These are phyloP conservation scores for Pterulicium gracile DNA, from an alignment of 1,284 basidiomycete genomes.

Conservation along the genomic window DNA sequence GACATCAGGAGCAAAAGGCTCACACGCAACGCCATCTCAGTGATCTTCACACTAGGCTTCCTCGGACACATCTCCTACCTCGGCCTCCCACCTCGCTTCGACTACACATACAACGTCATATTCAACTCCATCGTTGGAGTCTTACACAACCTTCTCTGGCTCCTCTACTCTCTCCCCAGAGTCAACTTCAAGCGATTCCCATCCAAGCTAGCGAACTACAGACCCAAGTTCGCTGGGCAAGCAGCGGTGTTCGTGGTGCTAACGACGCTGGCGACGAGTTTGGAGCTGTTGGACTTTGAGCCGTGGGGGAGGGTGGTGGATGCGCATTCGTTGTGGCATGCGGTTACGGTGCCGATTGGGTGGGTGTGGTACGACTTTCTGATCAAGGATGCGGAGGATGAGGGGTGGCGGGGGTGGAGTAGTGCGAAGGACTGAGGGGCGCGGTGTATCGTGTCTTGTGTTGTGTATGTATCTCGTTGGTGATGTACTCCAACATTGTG, in stretches of 20 bases:
- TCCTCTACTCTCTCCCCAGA: constrained; percentile 56
- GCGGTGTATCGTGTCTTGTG: too few relatives aligned
- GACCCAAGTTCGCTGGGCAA: constrained; percentile 41
- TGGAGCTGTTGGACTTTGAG: constrained; percentile 92
- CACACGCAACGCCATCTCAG: constrained; percentile 27
- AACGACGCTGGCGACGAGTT: constrained; percentile 66
- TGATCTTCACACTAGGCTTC: constrained; percentile 27
- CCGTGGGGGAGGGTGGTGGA: constrained; percentile 74
- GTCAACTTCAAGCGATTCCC: constrained; percentile 44
- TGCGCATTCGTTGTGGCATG: constrained; percentile 93
- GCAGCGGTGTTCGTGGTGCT: constrained; percentile 56
- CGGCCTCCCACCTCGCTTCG: constrained; percentile 68
- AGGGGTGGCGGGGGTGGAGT: constrained; percentile 30
- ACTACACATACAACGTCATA: constrained; percentile 92
- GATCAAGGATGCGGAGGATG: constrained; percentile 54
- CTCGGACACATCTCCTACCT: constrained; percentile 73
- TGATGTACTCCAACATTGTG: too few relatives aligned
- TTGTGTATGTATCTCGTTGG: too few relatives aligned
- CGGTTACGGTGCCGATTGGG: constrained; percentile 75
- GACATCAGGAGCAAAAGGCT: constrained; percentile 12
- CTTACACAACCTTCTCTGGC: constrained; percentile 82
- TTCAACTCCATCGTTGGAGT: constrained; percentile 76
- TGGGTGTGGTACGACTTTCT: constrained; percentile 81
- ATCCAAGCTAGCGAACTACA: constrained; percentile 36
- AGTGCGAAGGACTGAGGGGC: too few relatives aligned